Percentiles rank a stretch among this genome's conserved stretches.
Conservation (phyloP, 2,329 filamentous ascomycete genomes). For the Ophiocordyceps camponoti-saundersi region DNA sequence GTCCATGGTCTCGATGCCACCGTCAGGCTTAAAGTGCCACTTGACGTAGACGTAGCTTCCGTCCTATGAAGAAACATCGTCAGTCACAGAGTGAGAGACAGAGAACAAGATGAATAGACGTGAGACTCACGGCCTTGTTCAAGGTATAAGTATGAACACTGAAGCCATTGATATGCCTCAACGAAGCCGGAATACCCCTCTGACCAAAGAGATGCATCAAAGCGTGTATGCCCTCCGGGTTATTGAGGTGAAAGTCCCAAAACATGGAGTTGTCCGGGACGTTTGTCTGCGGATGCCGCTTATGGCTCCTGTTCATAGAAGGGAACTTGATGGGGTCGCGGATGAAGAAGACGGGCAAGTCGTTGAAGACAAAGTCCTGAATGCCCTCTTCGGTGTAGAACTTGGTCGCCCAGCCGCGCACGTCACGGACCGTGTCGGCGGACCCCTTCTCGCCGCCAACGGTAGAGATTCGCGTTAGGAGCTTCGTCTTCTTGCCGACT, state of each 20-base stretch:
- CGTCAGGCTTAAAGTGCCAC: conserved; percentile 29
- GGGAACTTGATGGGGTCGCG: conserved; percentile 30
- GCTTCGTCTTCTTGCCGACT: conserved; percentile 20
- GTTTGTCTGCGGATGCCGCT: conserved; percentile 24
- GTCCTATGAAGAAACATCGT: conserved; percentile 16
- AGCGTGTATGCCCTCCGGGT: conserved; percentile 30
- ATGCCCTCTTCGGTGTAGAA: conserved; percentile 12
- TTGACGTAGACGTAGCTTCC: conserved; percentile 32
- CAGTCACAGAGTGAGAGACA: no score
- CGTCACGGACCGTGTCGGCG: conserved; percentile 47
- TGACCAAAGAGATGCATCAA: conserved; percentile 34
- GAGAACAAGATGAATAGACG: not conserved
- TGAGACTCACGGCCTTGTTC: not conserved
- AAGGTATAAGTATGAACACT: conserved; percentile 27
- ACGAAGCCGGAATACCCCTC: conserved; percentile 27
- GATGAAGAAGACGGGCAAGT: conserved; percentile 31
- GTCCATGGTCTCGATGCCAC: conserved; percentile 26
- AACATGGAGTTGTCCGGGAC: conserved; percentile 25
- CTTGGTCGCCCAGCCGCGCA: conserved; percentile 39
- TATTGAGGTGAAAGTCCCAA: conserved; percentile 15
- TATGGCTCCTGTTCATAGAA: conserved; percentile 25
- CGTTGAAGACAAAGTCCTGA: conserved; percentile 18
- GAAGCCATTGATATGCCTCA: conserved; percentile 27
- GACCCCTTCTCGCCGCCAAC: conserved; percentile 49
- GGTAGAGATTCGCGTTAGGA: conserved; percentile 24